These are phyloP conservation scores for Amylostereum chailletii DNA, from an alignment of 1,284 basidiomycete genomes.

Conservation along the genomic window DNA sequence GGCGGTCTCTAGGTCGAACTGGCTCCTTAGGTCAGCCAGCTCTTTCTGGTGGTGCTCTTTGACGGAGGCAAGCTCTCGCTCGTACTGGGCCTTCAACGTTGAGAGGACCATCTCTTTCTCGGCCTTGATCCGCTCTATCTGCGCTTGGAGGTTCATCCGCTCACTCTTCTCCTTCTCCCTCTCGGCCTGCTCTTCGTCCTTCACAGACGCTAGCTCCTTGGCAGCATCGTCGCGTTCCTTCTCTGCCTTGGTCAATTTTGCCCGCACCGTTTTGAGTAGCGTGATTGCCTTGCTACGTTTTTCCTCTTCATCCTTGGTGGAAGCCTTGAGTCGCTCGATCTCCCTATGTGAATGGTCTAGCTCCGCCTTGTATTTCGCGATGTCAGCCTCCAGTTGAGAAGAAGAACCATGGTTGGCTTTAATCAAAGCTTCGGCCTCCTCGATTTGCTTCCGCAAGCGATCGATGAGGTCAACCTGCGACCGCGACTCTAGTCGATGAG, in stretches of 20 bases:
- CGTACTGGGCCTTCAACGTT: slow-evolving; percentile 65
- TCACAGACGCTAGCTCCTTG: slow-evolving; percentile 43
- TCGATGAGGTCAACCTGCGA: slow-evolving; percentile 73
- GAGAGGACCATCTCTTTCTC: slow-evolving; percentile 68
- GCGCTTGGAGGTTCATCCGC: slow-evolving; percentile 42
- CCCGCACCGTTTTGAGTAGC: slow-evolving; percentile 84
- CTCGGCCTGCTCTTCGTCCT: slow-evolving; percentile 52
- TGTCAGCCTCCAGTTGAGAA: slow-evolving; percentile 36
- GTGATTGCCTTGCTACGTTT: slow-evolving; percentile 90
- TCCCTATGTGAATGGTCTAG: slow-evolving; percentile 52
- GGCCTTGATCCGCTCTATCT: slow-evolving; percentile 48
- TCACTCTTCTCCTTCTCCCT: slow-evolving; percentile 61
- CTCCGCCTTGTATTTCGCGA: slow-evolving; percentile 41
- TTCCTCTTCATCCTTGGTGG: slow-evolving; percentile 88
- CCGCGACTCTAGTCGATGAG: slow-evolving; percentile 66
- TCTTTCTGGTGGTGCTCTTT: slow-evolving; percentile 75
- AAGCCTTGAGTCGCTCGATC: slow-evolving; percentile 47
- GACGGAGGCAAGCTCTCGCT: slow-evolving; percentile 57
- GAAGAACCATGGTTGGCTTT: slow-evolving; percentile 43
- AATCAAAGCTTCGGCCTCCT: slow-evolving; percentile 61
- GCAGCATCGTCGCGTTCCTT: slow-evolving; percentile 79
- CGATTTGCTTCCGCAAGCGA: slow-evolving; percentile 58
- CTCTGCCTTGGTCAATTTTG: slow-evolving; percentile 88
- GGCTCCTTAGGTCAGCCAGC: slow-evolving; percentile 49
- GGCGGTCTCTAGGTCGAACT: slow-evolving; percentile 71